Base-by-base conservation (phyloP, 257 asterid species). In the Fraxinus anomala region DNA sequence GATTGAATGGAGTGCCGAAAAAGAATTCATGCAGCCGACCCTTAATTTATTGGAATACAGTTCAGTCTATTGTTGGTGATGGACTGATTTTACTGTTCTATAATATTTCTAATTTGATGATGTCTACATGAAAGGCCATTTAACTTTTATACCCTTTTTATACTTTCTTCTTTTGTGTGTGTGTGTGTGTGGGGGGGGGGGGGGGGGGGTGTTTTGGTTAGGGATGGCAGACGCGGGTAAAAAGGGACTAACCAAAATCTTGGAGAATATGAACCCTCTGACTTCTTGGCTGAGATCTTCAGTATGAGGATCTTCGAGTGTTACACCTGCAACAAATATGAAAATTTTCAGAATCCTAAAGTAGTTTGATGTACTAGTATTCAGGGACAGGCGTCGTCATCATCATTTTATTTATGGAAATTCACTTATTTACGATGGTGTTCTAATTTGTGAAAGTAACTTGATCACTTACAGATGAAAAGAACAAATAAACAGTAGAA, bases 281-380 rank as follows among this genome's bases (percentile, higher is more conserved):
- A 90, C 97, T 79, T 96, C 99, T 90, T 93, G 99, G 88, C 92
- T 93, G 82, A 93, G 97, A 83, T 96, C 99, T 87, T 96, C 99
- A 40, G 92, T 96, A 73, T 91, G 98, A 80, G 99, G 98, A 83
- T 96, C 99, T 87, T 96, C 99, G 24, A 96, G 99, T 78, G 94
- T 96, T 76, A 93, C 96, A 74, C 97, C 99, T 96, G 96, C 83
- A 82, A 78, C 65, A 80, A 76, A 54, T 73, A 72, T 40, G 31
- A 80, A 77, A 81, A 68, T 16, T 71, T 73, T 81, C 65, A 80
- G 49, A 68, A 11, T 33, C 37, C 63, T 10, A 31, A 33, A 63
- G 65, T 70, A 80, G 70, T 71, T 47, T 33, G 31, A 42, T 7
- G 33, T 30, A 59, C 31, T 6, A 14, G 63, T 17, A 59, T 59